These are phyloP conservation scores for Pseudoperonospora humuli DNA, from an alignment of 352 stramenopile genomes.

Conservation along the genomic window DNA sequence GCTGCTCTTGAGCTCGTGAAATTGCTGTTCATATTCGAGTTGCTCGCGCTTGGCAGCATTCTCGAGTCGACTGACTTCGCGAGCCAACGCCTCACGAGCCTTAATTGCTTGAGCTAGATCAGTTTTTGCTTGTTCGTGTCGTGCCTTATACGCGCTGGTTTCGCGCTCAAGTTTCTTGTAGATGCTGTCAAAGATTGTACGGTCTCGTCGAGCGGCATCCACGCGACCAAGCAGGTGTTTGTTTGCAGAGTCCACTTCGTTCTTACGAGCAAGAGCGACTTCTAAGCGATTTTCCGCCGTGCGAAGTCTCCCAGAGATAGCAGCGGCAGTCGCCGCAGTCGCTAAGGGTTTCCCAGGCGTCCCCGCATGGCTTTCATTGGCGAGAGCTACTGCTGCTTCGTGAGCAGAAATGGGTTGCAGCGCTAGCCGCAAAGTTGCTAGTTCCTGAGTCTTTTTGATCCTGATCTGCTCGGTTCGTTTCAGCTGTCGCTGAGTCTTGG, in stretches of 20 bases:
- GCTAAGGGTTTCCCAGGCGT: no score
- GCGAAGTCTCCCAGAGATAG: constrained; percentile 37
- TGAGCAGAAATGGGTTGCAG: no score
- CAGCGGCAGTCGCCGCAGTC: constrained; percentile 32
- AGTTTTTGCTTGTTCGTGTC: constrained; percentile 35
- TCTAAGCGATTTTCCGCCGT: constrained; percentile 69
- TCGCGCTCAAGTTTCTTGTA: no score
- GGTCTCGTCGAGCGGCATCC: constrained; percentile 58
- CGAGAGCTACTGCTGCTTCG: no score
- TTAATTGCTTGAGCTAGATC: constrained; percentile 40
- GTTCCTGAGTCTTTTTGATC: no score
- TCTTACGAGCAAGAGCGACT: constrained; percentile 68
- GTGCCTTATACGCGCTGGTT: constrained; percentile 28
- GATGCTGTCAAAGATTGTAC: constrained; percentile 74
- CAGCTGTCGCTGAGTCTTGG: constrained; percentile 31
- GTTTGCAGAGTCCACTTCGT: constrained; percentile 76
- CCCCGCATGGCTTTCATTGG: no score
- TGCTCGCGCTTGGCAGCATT: constrained; percentile 44
- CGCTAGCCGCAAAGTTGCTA: no score
- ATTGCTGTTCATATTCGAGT: constrained; percentile 50
- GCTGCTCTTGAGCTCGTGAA: constrained; percentile 45
- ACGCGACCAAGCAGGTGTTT: constrained; percentile 67
- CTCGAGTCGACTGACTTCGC: constrained; percentile 47
- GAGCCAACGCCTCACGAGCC: constrained; percentile 35
- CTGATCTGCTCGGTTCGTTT: constrained; percentile 40